Percentiles rank a stretch among this genome's conserved stretches.
Evolutionary conservation across 805 yeast species (phyloP).

Genomic region (Saccharomycopsis javanensis): DNA sequence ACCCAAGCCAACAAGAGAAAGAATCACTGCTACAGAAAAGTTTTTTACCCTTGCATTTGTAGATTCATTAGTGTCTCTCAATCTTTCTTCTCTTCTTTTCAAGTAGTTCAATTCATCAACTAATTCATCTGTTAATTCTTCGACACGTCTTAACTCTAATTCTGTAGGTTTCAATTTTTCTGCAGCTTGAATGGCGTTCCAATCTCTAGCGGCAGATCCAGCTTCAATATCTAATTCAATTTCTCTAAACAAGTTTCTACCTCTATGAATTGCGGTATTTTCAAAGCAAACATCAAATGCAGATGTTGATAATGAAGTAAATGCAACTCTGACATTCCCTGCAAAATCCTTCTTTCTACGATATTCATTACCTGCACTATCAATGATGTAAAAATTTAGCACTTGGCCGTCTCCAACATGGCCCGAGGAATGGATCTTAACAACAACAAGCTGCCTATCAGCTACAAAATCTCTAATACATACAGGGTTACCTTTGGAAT

Average conservation of each 20-base stretch:
- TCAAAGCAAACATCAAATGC: slow-evolving; percentile 90
- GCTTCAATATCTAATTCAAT: slow-evolving; percentile 87
- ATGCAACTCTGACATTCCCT: slow-evolving; percentile 65
- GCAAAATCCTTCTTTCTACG: slow-evolving; percentile 68
- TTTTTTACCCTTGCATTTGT: slow-evolving; percentile 88
- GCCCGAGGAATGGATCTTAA: slow-evolving; percentile 69
- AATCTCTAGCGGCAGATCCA: slow-evolving; percentile 96
- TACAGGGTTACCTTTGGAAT: slow-evolving; percentile 34
- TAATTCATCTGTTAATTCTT: slow-evolving; percentile 79
- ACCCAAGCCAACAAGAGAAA: slow-evolving; percentile 69
- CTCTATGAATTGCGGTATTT: slow-evolving; percentile 39
- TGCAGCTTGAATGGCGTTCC: slow-evolving; percentile 88
- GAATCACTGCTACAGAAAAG: slow-evolving; percentile 63
- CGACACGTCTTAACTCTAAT: slow-evolving; percentile 77
- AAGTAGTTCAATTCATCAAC: slow-evolving; percentile 71
- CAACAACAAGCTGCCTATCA: slow-evolving; percentile 80
- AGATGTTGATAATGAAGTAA: slow-evolving; percentile 73
- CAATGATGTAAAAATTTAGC: slow-evolving; percentile 57
- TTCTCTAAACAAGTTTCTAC: slow-evolving; percentile 47
- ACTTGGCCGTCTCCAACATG: slow-evolving; percentile 78
- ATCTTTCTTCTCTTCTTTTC: slow-evolving; percentile 77
- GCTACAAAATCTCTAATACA: slow-evolving; percentile 90
- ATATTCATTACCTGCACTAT: slow-evolving; percentile 77
- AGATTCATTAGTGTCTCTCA: slow-evolving; percentile 95
- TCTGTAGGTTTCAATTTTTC: slow-evolving; percentile 92